phyloP scores from a whole-genome alignment of 139 green algal species.

The Nannochloris sp. region DNA sequence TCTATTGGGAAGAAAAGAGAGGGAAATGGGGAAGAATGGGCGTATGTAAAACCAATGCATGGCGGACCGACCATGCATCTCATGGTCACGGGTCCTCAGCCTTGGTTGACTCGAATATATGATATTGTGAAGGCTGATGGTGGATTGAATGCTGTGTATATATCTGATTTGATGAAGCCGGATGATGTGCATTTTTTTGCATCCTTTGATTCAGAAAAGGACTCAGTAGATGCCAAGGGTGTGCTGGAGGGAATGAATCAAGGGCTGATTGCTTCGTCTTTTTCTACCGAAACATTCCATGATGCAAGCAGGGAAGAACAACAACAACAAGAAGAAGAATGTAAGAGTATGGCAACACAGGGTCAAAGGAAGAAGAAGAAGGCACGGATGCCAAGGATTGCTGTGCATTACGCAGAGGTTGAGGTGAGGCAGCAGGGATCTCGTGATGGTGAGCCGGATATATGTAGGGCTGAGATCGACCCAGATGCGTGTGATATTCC shows the following conservation, averaged over 20 bases:
- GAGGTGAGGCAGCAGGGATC: too few relatives aligned
- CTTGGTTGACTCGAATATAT: not conserved
- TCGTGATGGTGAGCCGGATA: not conserved
- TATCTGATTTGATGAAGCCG: not conserved
- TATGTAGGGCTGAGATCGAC: not conserved
- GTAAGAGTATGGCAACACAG: too few relatives aligned
- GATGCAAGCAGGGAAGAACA: too few relatives aligned
- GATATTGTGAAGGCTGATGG: not conserved
- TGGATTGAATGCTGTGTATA: not conserved
- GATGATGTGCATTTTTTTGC: not conserved
- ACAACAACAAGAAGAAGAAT: too few relatives aligned
- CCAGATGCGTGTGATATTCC: conserved; percentile 37
- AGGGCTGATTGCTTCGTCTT: not conserved
- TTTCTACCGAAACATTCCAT: not conserved
- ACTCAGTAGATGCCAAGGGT: not conserved
- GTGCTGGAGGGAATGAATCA: not conserved
- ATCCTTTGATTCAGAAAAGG: not conserved
- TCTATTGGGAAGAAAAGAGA: too few relatives aligned
- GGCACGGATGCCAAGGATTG: not conserved
- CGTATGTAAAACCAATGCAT: conserved; percentile 10
- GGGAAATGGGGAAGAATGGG: conserved; percentile 16
- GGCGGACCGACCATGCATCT: not conserved
- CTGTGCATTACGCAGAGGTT: conserved; percentile 2
- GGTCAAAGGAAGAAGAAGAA: too few relatives aligned
- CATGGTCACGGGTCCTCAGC: not conserved